Conservation (phyloP, 306 rosid genomes). For the Acmispon strigosus region DNA sequence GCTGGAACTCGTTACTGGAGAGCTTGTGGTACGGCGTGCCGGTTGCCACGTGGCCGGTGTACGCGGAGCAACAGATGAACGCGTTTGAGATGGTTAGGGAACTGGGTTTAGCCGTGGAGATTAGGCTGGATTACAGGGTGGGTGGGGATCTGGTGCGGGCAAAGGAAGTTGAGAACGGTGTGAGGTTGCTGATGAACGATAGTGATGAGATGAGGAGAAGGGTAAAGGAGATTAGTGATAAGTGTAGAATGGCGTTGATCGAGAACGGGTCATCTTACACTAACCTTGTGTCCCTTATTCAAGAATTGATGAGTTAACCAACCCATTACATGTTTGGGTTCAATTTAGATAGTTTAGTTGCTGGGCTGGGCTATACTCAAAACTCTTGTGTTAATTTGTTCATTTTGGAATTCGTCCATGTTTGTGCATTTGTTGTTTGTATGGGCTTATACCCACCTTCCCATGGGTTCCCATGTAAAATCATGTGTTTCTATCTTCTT, state of each 20-base stretch:
- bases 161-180: constrained; percentile 28
- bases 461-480: too few species aligned
- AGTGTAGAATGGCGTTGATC: constrained; percentile 13
- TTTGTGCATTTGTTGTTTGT: too few species aligned
- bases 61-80: constrained; percentile 49
- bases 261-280: constrained; percentile 32
- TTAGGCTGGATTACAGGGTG: constrained; percentile 40
- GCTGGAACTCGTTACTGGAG: constrained; percentile 64
- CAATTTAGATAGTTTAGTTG: not conserved
- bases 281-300: constrained; percentile 9
- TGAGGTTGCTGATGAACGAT: constrained; percentile 26
- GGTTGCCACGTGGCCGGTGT: constrained; percentile 60
- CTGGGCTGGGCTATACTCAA: too few species aligned
- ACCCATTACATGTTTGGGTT: not conserved
- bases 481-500: too few species aligned
- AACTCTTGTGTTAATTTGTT: too few species aligned
- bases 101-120: constrained; percentile 47
- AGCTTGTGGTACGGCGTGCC: constrained; percentile 58
- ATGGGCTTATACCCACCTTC: too few species aligned
- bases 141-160: constrained; percentile 36
- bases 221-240: constrained; percentile 36
- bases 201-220: constrained; percentile 22
- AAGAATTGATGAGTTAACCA: not conserved
- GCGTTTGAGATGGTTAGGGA: constrained; percentile 62
- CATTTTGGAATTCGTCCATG: too few species aligned